These are phyloP conservation scores for Gastroboletus turbinatus DNA, from an alignment of 1,284 basidiomycete species.

Conservation along the genomic window DNA sequence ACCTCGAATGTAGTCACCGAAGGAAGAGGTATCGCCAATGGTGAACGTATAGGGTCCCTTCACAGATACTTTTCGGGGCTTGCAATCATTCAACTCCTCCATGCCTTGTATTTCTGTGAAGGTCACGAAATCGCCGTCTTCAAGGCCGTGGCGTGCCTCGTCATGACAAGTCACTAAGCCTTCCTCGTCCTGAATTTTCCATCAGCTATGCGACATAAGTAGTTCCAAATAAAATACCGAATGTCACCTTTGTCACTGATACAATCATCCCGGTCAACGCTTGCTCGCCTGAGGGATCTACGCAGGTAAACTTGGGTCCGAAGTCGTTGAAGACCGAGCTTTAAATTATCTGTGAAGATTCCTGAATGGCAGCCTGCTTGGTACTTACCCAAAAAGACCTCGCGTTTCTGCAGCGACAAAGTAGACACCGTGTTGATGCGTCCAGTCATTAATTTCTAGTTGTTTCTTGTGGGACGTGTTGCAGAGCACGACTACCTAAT, in stretches of 20 bases:
- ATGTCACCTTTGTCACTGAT: slow-evolving; percentile 73
- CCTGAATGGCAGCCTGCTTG: not conserved
- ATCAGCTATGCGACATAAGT: slow-evolving; percentile 3
- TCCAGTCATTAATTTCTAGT: slow-evolving; percentile 94
- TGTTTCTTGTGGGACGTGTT: slow-evolving; percentile 80
- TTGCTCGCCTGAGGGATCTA: slow-evolving; percentile 95
- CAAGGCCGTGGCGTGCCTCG: slow-evolving; percentile 95
- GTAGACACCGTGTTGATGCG: slow-evolving; percentile 83
- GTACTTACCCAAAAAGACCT: slow-evolving; percentile 87
- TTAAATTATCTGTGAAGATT: slow-evolving; percentile 22
- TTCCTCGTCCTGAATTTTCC: slow-evolving; percentile 63
- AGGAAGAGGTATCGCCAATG: slow-evolving; percentile 84
- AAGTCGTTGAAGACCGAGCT: slow-evolving; percentile 97
- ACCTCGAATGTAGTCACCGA: slow-evolving; percentile 83
- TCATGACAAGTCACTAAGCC: slow-evolving; percentile 96
- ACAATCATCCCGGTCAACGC: slow-evolving; percentile 95
- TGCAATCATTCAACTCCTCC: slow-evolving; percentile 86
- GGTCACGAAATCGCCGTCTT: slow-evolving; percentile 97
- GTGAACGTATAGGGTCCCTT: slow-evolving; percentile 97
- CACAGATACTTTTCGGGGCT: slow-evolving; percentile 89
- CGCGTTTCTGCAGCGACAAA: slow-evolving; percentile 93
- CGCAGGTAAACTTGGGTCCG: slow-evolving; percentile 90
- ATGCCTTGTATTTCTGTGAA: slow-evolving; percentile 98
- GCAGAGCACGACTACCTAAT: slow-evolving; percentile 88
- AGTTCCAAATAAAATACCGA: slow-evolving; percentile 9